Base-by-base conservation (phyloP, 2,329 filamentous ascomycete species). In the Colletotrichum paranaense region DNA sequence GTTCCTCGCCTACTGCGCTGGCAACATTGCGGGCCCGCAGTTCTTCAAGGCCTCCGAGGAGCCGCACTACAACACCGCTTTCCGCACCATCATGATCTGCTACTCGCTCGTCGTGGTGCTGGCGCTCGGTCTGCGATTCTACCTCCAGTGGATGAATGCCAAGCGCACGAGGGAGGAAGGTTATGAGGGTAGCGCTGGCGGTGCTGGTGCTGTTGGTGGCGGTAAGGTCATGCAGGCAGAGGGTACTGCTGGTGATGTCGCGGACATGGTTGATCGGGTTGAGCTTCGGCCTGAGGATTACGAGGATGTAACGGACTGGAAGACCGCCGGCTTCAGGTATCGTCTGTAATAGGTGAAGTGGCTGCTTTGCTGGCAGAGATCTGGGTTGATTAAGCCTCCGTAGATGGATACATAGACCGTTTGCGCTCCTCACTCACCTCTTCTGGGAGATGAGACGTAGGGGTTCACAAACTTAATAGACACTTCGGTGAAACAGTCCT, bases 231-330 rank as follows among this genome's bases (percentile, higher is more conserved):
- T 82, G 14, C 79, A 79, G 30, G 74, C 78, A 4, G 75, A 74
- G 16, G 69, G 73, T 3, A 76, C 75, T 8, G 67, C 73, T 0
- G 76, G 76, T 1, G 74, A 80, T 42, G 76, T 81, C 5, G 78
- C 77, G 2, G 79, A 80, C 52, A 79, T 78, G n/a, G 79, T 82
- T n/a, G 77, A 77, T 12, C 80, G 80, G 35, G 78, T 84, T 0
- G 81, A 83, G 62, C 76, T 88, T 26, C 79, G 81, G 22, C 81
- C 84, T 0, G 83, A 85, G 66, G 86, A 88, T 71, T 88, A 89
- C 69, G 88, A 90, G 24, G 89, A 92, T 78, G 79, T 88, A 2
- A 91, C 90, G 2, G 90, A 92, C 76, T 90, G 88, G 87, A 85
- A 90, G 49, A 90, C 85, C 1, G 78, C 85, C 22, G 90, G 90